Percentiles rank a stretch among this genome's conserved stretches.
Evolutionary conservation across 2,329 filamentous ascomycete genomes (phyloP).

Genomic region (Sporothrix phasma): DNA sequence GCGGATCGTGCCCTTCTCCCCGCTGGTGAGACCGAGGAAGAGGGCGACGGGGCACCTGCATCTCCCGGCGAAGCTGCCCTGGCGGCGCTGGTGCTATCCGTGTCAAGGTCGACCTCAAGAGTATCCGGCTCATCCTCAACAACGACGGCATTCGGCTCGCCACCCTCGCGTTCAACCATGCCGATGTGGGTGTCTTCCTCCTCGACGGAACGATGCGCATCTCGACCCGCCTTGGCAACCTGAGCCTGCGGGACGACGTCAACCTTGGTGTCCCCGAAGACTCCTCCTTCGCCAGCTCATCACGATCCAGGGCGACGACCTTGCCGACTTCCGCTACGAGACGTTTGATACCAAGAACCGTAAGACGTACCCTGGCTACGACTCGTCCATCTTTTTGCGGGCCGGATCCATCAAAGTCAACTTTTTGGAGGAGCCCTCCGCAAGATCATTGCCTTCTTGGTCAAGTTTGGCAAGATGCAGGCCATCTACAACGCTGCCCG

Average conservation of each 20-base stretch:
- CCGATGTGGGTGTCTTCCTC: conserved; percentile 82
- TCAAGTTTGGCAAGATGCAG: conserved; percentile 99
- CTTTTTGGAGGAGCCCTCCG: conserved; percentile 91
- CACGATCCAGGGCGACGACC: conserved; percentile 87
- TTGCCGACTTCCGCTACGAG: conserved; percentile 95
- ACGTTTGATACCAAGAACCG: conserved; percentile 69
- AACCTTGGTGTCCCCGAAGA: conserved; percentile 77
- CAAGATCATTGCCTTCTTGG: conserved; percentile 94
- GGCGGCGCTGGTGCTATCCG: conserved; percentile 65
- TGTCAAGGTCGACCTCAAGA: conserved; percentile 88
- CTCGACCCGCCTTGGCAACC: conserved; percentile 73
- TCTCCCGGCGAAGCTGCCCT: background rate
- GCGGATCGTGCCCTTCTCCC: background rate
- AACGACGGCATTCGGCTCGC: conserved; percentile 94
- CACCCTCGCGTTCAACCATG: conserved; percentile 84
- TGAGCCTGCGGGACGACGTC: conserved; percentile 85
- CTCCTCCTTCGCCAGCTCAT: conserved; percentile 80
- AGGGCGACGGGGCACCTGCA: conserved; percentile 23
- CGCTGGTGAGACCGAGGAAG: background rate
- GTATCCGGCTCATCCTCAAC: conserved; percentile 88
- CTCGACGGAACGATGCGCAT: conserved; percentile 80
- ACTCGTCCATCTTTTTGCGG: conserved; percentile 80
- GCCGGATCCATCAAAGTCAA: conserved; percentile 95
- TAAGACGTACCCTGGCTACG: conserved; percentile 81
- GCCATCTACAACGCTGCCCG: conserved; percentile 95